Evolutionary conservation across 192 early-diverging fungal genomes (phyloP), one percentile per base, ranked within the genome.

Genomic region (Backusella luteola): DNA sequence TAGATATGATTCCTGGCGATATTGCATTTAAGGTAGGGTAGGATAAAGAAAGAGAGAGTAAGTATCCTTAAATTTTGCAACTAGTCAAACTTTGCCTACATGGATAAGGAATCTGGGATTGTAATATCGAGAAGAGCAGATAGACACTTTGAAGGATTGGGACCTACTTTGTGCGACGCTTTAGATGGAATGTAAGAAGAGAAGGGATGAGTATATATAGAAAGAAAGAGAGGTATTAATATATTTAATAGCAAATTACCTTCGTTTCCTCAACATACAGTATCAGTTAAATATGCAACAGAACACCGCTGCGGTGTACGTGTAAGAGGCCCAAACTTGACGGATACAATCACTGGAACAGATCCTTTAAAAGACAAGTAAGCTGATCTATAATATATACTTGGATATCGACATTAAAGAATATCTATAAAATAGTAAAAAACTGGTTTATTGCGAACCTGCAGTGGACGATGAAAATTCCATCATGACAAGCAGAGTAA

Each of bases 331-430:
- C 80, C 76, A 4, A 32, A 44, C 15, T 34, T 81, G 53, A 77
- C 80, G 14, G 80, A 81, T 75, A 63, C 71, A 9, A 81, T 81
- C 26, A 78, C 80, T 15, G 80, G 80, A 29, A 81, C 80, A 9
- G 80, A 81, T 52, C 80, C 80, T 21, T 52, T 81, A 46, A 77
- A 77, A 41, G 80, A 81, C 76, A 75, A 72, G 80, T 81, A 78
- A 71, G 23, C 7, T 39, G n/a, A 23, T 36, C 4, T 21, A 59
- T 39, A 23, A 6, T 34, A 63, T n/a, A 69, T 36, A 11, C 2
- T 1, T 19, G 1, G 19, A 72, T 21, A 69, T 59, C 11, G 6
- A 56, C 66, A 15, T 41, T 38, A 38, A 66, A n/a, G 11, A 32
- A 32, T 32, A 32, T 39, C 8, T 39, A 12, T 39, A 36, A 69